A percentile compares a stretch with the other conserved stretches of the same genome.
Conservation (phyloP, 106 monocot genomes). For the Dendrobium chrysotoxum region DNA sequence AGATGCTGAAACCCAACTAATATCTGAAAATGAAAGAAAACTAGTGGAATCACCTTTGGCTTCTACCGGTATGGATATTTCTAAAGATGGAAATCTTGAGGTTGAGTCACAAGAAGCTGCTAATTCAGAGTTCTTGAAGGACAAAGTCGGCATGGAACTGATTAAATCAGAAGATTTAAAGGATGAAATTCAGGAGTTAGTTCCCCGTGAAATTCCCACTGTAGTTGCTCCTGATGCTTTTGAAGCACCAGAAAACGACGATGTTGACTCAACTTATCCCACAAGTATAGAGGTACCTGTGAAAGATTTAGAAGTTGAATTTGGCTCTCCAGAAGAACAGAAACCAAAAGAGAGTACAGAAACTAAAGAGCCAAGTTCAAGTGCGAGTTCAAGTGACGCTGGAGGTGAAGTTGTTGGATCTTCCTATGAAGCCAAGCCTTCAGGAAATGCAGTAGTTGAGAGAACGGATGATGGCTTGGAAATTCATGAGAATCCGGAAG, state of each 20-base stretch:
- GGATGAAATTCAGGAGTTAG: background rate
- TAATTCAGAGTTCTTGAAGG: background rate
- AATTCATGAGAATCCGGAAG: too few relatives aligned
- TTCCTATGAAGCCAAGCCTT: background rate
- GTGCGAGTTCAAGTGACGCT: background rate
- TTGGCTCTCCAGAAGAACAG: slow-evolving; percentile 6
- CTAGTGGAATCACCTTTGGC: too few relatives aligned
- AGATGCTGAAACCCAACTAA: background rate
- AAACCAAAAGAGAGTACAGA: background rate
- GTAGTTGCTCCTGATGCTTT: background rate
- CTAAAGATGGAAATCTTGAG: too few relatives aligned
- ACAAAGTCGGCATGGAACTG: background rate
- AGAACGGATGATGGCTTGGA: background rate
- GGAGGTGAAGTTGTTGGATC: background rate
- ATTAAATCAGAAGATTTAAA: background rate
- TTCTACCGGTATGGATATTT: too few relatives aligned
- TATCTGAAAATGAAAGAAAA: background rate
- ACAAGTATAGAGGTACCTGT: background rate
- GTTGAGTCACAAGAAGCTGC: too few relatives aligned
- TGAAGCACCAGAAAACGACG: background rate
- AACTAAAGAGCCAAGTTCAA: background rate
- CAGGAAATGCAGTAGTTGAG: background rate
- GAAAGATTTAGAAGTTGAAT: slow-evolving; percentile 4
- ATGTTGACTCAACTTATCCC: background rate
- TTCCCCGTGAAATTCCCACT: background rate